Evolutionary conservation across 2,329 filamentous ascomycete genomes (phyloP).

Genomic region (Colletotrichum falcatum): DNA sequence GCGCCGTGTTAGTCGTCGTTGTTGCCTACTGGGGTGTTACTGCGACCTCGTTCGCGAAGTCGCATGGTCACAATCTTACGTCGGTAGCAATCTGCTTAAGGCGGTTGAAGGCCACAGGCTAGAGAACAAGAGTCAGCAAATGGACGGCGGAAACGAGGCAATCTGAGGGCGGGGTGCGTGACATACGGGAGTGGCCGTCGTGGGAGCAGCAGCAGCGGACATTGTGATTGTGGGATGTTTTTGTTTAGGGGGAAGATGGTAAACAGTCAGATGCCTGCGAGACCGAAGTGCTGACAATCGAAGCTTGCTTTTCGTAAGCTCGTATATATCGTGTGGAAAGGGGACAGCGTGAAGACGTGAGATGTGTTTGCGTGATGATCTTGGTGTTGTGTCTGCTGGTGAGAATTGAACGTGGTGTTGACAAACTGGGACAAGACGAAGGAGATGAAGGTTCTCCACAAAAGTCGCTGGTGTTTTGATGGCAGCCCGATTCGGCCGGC

Average conservation of each 20-base stretch:
- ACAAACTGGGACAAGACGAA: constrained; percentile 19
- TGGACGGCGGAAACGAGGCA: background rate
- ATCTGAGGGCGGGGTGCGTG: background rate
- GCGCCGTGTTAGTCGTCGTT: constrained; percentile 37
- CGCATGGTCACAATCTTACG: constrained; percentile 62
- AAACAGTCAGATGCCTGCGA: background rate
- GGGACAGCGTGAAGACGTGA: background rate
- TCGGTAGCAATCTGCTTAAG: constrained; percentile 88
- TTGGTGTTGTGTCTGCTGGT: constrained; percentile 11
- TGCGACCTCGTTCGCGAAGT: constrained; percentile 6
- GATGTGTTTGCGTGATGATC: background rate
- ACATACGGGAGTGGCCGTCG: constrained; percentile 31
- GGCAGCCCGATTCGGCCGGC: constrained; percentile 26
- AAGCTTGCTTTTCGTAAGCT: background rate
- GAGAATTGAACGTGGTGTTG: constrained; percentile 25
- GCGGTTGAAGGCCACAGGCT: constrained; percentile 82
- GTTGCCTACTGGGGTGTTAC: background rate
- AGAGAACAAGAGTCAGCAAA: constrained; percentile 27
- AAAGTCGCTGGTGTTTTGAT: constrained; percentile 35
- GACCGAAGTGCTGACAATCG: background rate
- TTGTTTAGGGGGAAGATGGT: constrained; percentile 9
- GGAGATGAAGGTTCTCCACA: constrained; percentile 30
- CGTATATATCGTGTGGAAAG: background rate
- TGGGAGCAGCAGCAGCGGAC: constrained; percentile 26
- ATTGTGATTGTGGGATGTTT: constrained; percentile 15